A percentile compares a stretch with the other conserved stretches of the same genome.
Conservation (phyloP, 768 basidiomycete species). For the Boletus tylopilopsis region DNA sequence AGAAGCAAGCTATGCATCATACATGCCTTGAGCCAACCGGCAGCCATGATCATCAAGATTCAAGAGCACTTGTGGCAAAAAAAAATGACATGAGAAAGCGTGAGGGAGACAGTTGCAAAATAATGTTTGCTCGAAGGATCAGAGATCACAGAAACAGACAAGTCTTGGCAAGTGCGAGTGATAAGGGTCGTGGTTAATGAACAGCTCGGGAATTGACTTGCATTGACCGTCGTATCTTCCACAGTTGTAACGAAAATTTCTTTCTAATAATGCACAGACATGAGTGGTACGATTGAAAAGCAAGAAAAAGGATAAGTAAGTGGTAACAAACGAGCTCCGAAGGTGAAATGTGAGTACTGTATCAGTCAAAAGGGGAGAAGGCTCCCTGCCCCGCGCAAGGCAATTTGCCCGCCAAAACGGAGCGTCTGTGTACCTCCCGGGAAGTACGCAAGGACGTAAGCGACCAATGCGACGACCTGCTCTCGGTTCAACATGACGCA, state of each 20-base stretch:
- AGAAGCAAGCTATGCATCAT: too few relatives aligned
- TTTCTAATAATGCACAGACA: neutral
- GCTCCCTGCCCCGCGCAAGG: constrained; percentile 79
- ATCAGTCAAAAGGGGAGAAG: constrained; percentile 66
- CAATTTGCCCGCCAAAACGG: constrained; percentile 74
- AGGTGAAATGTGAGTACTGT: neutral
- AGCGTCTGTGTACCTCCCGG: constrained; percentile 85
- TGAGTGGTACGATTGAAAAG: constrained; percentile 3
- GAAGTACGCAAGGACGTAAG: constrained; percentile 94
- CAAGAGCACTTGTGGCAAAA: too few relatives aligned
- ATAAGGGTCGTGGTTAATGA: too few relatives aligned
- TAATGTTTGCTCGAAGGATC: too few relatives aligned
- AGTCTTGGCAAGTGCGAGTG: too few relatives aligned
- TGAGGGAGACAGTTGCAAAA: too few relatives aligned
- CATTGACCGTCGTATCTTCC: too few relatives aligned
- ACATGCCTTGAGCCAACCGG: too few relatives aligned
- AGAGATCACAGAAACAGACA: too few relatives aligned
- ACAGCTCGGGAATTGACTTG: too few relatives aligned
- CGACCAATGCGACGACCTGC: constrained; percentile 76
- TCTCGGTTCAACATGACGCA: neutral
- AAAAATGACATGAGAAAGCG: too few relatives aligned
- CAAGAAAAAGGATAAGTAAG: constrained; percentile 3
- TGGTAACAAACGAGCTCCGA: neutral
- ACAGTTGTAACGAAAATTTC: neutral
- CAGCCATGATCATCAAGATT: too few relatives aligned